phyloP scores from a whole-genome alignment of 441 rosid species.

The Erodium moschatum region DNA sequence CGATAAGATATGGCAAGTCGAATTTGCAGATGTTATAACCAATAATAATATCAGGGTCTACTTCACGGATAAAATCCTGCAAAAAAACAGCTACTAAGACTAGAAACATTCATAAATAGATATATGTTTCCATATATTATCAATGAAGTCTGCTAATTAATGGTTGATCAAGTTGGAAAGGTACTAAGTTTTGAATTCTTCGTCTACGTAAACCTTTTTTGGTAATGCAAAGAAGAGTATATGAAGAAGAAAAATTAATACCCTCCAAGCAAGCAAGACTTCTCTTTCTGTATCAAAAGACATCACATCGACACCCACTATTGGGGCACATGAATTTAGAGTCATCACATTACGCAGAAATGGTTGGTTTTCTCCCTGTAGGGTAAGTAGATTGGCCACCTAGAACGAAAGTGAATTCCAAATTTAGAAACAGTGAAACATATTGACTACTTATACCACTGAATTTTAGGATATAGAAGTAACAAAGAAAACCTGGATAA shows the following conservation, averaged over 20 bases:
- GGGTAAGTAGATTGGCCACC: constrained; percentile 92
- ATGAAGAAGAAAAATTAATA: constrained; percentile 28
- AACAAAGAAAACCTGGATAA: constrained; percentile 65
- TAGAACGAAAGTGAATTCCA: constrained; percentile 28
- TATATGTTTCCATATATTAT: not conserved
- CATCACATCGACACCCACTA: constrained; percentile 89
- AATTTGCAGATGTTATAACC: constrained; percentile 98
- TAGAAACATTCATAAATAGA: constrained; percentile 4
- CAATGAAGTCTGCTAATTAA: not conserved
- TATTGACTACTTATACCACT: constrained; percentile 6
- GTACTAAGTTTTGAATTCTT: not conserved
- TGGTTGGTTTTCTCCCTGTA: constrained; percentile 88
- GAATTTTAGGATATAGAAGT: constrained; percentile 8
- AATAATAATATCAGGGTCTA: constrained; percentile 94
- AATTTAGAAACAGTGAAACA: constrained; percentile 19
- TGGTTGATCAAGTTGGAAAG: not conserved
- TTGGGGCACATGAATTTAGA: constrained; percentile 79
- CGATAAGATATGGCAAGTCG: constrained; percentile 92
- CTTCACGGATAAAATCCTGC: constrained; percentile 80
- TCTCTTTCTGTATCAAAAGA: constrained; percentile 84
- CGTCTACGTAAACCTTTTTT: not conserved
- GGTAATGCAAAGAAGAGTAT: not conserved
- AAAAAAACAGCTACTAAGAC: constrained; percentile 24
- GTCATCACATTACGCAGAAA: constrained; percentile 92
- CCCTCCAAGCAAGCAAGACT: constrained; percentile 95